These are phyloP conservation scores for Uncinocarpus reesii DNA, from an alignment of 2,329 filamentous ascomycete species.

Conservation along the genomic window DNA sequence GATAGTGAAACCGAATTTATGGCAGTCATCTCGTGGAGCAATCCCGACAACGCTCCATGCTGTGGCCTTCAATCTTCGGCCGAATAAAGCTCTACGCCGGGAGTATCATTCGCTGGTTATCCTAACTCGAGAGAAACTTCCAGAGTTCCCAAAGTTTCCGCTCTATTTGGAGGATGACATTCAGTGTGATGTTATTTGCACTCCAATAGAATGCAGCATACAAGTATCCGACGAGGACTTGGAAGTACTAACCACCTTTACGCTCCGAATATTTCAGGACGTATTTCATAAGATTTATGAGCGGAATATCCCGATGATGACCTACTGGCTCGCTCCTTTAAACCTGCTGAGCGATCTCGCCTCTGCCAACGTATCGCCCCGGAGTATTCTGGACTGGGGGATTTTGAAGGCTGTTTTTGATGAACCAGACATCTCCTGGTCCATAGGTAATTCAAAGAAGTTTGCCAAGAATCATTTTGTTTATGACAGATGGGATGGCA, in stretches of 20 bases:
- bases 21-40: constrained; percentile 44
- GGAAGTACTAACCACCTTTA: constrained; percentile 57
- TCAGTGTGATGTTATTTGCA: constrained; percentile 48
- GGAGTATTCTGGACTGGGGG: constrained; percentile 37
- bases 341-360: constrained; percentile 12
- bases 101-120: constrained; percentile 56
- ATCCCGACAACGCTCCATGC: constrained; percentile 49
- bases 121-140: constrained; percentile 57
- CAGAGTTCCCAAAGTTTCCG: constrained; percentile 55
- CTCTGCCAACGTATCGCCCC: constrained; percentile 8
- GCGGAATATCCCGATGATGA: constrained; percentile 51
- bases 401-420: constrained; percentile 29
- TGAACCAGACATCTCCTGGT: constrained; percentile 38
- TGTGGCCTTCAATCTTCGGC: constrained; percentile 50
- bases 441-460: constrained; percentile 29
- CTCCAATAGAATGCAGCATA: constrained; percentile 39
- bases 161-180: constrained; percentile 60
- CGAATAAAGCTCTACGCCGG: constrained; percentile 48
- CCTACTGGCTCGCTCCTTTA: constrained; percentile 72
- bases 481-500: constrained; percentile 48
- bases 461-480: constrained; percentile 43
- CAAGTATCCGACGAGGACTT: constrained; percentile 36
- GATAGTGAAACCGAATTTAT: constrained; percentile 66
- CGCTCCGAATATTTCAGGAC: constrained; percentile 65
- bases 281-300: constrained; percentile 83